Percentiles rank a stretch among this genome's conserved stretches.
These are phyloP conservation scores for Aphanomyces stellatus DNA, from an alignment of 352 stramenopile species.

Conservation along the genomic window DNA sequence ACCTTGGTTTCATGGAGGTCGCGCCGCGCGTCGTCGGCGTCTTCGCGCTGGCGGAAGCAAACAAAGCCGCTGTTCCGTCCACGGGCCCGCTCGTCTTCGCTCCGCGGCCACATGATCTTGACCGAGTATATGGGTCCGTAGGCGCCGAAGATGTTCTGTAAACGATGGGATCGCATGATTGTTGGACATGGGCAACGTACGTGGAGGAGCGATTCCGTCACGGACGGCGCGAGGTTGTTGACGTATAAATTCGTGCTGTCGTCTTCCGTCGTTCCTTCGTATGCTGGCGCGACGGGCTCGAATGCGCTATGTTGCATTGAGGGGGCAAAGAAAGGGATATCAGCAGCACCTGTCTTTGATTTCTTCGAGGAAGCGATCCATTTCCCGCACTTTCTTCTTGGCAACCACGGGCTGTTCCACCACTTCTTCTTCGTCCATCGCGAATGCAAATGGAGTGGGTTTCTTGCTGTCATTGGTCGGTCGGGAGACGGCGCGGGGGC, in stretches of 20 bases:
- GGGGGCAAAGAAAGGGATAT: not conserved
- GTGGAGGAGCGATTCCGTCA: conserved; percentile 89
- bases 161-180: not conserved
- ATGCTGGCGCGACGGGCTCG: conserved; percentile 21
- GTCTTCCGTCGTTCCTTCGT: conserved; percentile 67
- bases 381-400: conserved; percentile 51
- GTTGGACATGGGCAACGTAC: conserved; percentile 21
- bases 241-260: conserved; percentile 93
- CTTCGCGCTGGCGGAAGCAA: conserved; percentile 81
- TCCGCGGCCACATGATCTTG: conserved; percentile 98
- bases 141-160: conserved; percentile 68
- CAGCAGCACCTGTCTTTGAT: conserved; percentile 60
- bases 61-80: conserved; percentile 93
- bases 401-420: conserved; percentile 16
- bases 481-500: not conserved
- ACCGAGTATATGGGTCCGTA: conserved; percentile 92
- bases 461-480: not conserved
- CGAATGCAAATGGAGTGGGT: conserved; percentile 9
- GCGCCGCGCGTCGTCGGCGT: conserved; percentile 77
- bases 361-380: conserved; percentile 85
- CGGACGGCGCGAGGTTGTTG: conserved; percentile 86
- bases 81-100: conserved; percentile 84
- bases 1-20: conserved; percentile 66
- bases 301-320: not conserved
- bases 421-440: conserved; percentile 34